Conservation (phyloP, 768 basidiomycete genomes). For the Suillus brevipes region DNA sequence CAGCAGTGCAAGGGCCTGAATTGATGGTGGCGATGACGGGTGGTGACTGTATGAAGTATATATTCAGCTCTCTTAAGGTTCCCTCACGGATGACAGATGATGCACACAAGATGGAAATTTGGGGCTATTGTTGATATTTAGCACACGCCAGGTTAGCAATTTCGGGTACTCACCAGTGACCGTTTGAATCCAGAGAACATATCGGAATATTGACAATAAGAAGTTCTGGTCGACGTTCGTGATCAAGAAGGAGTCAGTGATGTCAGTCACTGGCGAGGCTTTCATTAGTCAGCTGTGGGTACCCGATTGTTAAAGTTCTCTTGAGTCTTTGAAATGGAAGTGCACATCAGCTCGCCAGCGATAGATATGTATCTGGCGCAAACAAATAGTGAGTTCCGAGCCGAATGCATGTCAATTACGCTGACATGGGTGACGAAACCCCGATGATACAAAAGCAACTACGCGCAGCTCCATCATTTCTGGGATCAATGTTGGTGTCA, state of each 20-base stretch:
- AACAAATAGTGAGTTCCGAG: neutral
- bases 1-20: constrained; percentile 58
- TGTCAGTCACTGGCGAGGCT: neutral
- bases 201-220: neutral
- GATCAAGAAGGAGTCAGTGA: neutral
- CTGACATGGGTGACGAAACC: neutral
- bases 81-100: neutral
- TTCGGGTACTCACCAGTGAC: constrained; percentile 28
- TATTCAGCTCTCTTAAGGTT: neutral
- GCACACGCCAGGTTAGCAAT: neutral
- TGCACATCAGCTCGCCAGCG: no score
- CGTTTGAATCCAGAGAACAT: constrained; percentile 42
- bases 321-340: no score
- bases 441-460: neutral
- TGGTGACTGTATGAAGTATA: constrained; percentile 50
- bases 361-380: neutral
- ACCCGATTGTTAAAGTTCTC: no score
- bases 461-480: neutral
- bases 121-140: constrained; percentile 38
- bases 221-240: neutral
- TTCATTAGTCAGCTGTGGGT: neutral
- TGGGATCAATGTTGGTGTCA: neutral
- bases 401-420: neutral
- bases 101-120: constrained; percentile 64
- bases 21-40: constrained; percentile 64